Percentiles rank a stretch among this genome's conserved stretches.
Conservation (phyloP, 108 stramenopile genomes). For the Skeletonema menzelii region DNA sequence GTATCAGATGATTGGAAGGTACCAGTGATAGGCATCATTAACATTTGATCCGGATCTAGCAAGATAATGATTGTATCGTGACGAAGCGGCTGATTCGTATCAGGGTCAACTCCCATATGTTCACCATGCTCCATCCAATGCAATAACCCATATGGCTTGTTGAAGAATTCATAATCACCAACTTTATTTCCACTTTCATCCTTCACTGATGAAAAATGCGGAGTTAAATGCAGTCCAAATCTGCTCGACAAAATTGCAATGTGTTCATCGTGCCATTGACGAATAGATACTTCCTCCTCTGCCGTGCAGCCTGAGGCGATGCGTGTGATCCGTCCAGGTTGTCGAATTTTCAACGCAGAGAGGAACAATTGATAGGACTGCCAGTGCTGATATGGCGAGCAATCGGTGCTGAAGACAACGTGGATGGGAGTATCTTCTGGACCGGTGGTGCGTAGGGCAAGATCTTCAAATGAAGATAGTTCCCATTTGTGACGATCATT, state of each 20-base stretch:
- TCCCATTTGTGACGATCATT: not conserved
- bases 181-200: conserved; percentile 34
- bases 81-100: conserved; percentile 28
- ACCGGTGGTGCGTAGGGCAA: not conserved
- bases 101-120: conserved; percentile 34
- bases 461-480: not conserved
- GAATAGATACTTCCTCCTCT: conserved; percentile 13
- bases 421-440: conserved; percentile 2
- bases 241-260: conserved; percentile 38
- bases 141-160: conserved; percentile 82
- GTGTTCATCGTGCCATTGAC: conserved; percentile 32
- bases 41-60: conserved; percentile 73
- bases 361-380: conserved; percentile 83
- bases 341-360: conserved; percentile 54
- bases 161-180: conserved; percentile 72
- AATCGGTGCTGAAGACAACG: conserved; percentile 69
- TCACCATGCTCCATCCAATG: conserved; percentile 72
- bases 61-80: conserved; percentile 60
- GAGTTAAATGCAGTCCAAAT: conserved; percentile 69
- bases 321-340: conserved; percentile 80
- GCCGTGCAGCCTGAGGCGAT: conserved; percentile 71
- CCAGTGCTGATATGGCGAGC: conserved; percentile 87
- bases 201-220: conserved; percentile 34
- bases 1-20: conserved; percentile 52
- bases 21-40: conserved; percentile 62